Evolutionary conservation across 345 rosid genomes (phyloP).

Genomic region (Hibiscus syriacus): DNA sequence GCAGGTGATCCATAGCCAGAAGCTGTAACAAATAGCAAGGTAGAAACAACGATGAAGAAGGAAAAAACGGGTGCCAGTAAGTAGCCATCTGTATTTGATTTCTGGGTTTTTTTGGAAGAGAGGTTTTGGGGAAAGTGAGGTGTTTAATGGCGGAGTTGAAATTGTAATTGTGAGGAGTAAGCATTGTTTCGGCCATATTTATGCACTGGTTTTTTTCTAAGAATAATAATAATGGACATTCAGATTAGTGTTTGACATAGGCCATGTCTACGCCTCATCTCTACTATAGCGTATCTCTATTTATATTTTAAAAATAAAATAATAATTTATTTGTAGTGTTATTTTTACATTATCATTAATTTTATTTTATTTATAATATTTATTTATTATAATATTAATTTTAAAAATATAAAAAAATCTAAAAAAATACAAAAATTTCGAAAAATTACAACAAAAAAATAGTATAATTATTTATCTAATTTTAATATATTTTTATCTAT

Average conservation of each 20-base stretch:
- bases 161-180: constrained; percentile 13
- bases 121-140: not conserved
- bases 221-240: constrained; percentile 18
- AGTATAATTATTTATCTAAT: too few species aligned
- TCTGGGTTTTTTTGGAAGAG: not conserved
- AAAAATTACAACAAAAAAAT: too few species aligned
- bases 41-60: constrained; percentile 15
- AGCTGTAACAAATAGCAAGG: constrained; percentile 7
- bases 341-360: too few species aligned
- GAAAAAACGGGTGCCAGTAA: not conserved
- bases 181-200: constrained; percentile 27
- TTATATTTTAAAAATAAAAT: too few species aligned
- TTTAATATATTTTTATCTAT: too few species aligned
- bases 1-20: constrained; percentile 59
- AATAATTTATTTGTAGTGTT: too few species aligned
- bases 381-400: too few species aligned
- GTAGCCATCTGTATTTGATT: not conserved
- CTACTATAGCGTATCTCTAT: too few species aligned
- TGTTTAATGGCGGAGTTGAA: constrained; percentile 3
- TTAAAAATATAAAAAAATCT: too few species aligned
- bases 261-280: too few species aligned
- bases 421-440: too few species aligned
- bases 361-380: too few species aligned
- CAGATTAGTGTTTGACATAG: not conserved
- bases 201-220: constrained; percentile 10